Base-by-base conservation (phyloP, 2,329 filamentous ascomycete species). In the Colletotrichum somersetense region DNA sequence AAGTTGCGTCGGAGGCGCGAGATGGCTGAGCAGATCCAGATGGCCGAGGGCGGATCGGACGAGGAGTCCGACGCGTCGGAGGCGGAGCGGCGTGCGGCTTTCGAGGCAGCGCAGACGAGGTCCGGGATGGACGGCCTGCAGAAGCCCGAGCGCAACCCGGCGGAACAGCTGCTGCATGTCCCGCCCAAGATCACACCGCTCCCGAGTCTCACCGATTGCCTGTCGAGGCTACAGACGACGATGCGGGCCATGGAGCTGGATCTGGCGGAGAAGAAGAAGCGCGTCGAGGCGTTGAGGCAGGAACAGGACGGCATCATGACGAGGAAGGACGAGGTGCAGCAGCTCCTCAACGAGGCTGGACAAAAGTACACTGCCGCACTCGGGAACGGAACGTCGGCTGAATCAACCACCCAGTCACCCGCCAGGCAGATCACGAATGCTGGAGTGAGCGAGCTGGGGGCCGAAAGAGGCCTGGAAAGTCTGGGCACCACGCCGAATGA, bases 21-120 rank as follows among this genome's bases (percentile, higher is more conserved):
- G 76, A 98, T 98, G 89, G 92, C 91, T 0, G 91, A 93, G 46
- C 86, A 97, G 75, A 98, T 98, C 77, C 87, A 91, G 5, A 89
- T 92, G 59, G 95, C 95, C 3, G 93, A 97, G 79, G 91, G 88
- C 1, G 85, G 85, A 46, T 87, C 88, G 11, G 89, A 88, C 2
- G 89, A 89, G 10, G 90, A 87, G 8, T 90, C 88, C 1, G 89
- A 89, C n/a, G 93, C 96, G 66, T 91, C 89, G 30, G 90, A 91
- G 56, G 90, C 90, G 0, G 91, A 92, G 78, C 88, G 92, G 20
- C 91, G 91, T 69, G 93, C 92, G 2, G 95, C 94, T 0, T 98
- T 97, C 82, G 95, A 97, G 81, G 89, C 91, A 14, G 92, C 93
- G 5, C 96, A 98, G 83, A 95, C 93, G 11, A 89, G 92, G 26